Conservation (phyloP, 2,329 filamentous ascomycete genomes). For the Dactylonectria macrodidyma region DNA sequence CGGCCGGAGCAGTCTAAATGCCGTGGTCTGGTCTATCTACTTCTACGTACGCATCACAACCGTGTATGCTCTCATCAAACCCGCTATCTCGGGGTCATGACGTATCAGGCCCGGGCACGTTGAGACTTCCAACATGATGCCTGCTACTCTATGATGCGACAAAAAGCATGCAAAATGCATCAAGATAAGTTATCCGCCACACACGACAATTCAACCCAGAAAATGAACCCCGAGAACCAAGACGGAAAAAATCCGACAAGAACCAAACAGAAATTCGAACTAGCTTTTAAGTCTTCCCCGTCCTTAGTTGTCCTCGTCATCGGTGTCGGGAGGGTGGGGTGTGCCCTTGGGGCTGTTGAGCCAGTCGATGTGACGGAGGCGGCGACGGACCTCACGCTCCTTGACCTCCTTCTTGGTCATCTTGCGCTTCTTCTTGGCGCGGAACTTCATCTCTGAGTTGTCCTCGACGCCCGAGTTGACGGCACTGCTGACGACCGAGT, state of each 20-base stretch:
- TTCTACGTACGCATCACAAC: constrained; percentile 10
- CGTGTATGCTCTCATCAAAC: constrained; percentile 5
- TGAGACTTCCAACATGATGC: constrained; percentile 2
- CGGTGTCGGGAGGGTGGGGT: constrained; percentile 81
- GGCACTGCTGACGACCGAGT: constrained; percentile 68
- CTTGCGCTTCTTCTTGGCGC: constrained; percentile 96
- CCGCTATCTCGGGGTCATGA: constrained; percentile 1
- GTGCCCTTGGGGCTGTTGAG: constrained; percentile 90
- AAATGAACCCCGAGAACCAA: constrained; percentile 15
- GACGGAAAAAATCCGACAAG: constrained; percentile 5
- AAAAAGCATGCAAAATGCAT: constrained; percentile 11
- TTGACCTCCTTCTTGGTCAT: constrained; percentile 96
- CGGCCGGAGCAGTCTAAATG: constrained; percentile 12
- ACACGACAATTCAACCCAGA: constrained; percentile 17
- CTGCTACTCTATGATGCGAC: constrained; percentile 3
- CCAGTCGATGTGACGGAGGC: constrained; percentile 89
- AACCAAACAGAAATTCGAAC: constrained; percentile 13
- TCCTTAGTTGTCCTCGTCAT: constrained; percentile 74
- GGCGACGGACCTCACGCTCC: constrained; percentile 88
- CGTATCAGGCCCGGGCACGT: neutral
- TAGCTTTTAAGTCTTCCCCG: constrained; percentile 6
- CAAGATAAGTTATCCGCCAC: constrained; percentile 6
- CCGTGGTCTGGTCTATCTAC: constrained; percentile 17
- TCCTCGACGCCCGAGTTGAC: constrained; percentile 90
- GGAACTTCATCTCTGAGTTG: constrained; percentile 86